Evolutionary conservation across 768 basidiomycete species (phyloP).

Genomic region (Mycena filopes): DNA sequence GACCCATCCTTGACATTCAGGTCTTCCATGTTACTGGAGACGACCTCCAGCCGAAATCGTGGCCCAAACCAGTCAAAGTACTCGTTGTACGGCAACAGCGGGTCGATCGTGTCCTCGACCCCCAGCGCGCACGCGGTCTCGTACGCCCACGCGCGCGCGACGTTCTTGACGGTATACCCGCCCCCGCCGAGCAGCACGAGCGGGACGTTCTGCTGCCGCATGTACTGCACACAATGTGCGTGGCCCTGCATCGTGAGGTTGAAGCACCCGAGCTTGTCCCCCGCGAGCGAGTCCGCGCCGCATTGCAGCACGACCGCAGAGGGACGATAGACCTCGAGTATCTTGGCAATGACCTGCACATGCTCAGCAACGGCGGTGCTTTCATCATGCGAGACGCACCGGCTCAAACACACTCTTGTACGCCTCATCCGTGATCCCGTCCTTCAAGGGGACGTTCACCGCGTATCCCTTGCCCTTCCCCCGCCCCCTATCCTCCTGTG

Average conservation of each 20-base stretch:
- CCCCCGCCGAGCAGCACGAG: slow-evolving; percentile 94
- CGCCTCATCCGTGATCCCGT: slow-evolving; percentile 92
- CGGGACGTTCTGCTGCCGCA: slow-evolving; percentile 85
- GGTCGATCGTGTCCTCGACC: slow-evolving; percentile 79
- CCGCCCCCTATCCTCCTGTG: slow-evolving; percentile 86
- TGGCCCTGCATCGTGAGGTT: slow-evolving; percentile 97
- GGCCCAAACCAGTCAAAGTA: slow-evolving; percentile 99
- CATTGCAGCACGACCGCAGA: slow-evolving; percentile 93
- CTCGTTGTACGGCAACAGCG: slow-evolving; percentile 84
- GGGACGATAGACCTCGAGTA: slow-evolving; percentile 90
- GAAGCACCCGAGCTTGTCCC: slow-evolving; percentile 96
- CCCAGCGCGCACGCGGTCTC: slow-evolving; percentile 97
- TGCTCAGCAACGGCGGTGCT: slow-evolving; percentile 11
- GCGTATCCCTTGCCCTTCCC: slow-evolving; percentile 89
- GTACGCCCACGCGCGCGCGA: slow-evolving; percentile 94
- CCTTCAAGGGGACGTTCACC: slow-evolving; percentile 92
- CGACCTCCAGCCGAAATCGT: slow-evolving; percentile 91
- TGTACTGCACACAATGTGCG: slow-evolving; percentile 88
- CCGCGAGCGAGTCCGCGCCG: slow-evolving; percentile 94
- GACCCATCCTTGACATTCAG: slow-evolving; percentile 85
- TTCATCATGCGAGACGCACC: slow-evolving; percentile 56
- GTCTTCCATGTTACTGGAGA: slow-evolving; percentile 94
- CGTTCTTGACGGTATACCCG: slow-evolving; percentile 97
- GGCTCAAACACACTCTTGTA: slow-evolving; percentile 93
- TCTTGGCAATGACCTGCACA: slow-evolving; percentile 86